phyloP scores from a whole-genome alignment of 1,139 yeast species.

The Geotrichum phurueaensis region DNA sequence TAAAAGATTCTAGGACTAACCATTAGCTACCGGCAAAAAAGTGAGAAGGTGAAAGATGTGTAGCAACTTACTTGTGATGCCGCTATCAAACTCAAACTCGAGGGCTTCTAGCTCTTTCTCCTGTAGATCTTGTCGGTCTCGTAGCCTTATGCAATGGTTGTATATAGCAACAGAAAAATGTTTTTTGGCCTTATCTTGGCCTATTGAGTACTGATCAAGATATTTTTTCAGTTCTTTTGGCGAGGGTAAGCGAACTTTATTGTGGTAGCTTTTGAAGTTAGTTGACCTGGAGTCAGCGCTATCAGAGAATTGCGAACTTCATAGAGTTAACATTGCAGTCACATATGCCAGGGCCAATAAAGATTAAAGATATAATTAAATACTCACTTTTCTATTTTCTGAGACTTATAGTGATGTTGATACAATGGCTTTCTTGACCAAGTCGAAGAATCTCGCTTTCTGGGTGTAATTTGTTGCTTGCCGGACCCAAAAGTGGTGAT shows the following conservation, averaged over 20 bases:
- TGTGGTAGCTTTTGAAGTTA: not conserved
- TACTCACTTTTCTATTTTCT: not conserved
- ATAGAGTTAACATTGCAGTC: not conserved
- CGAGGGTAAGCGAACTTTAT: conserved; percentile 34
- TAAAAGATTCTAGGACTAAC: conserved; percentile 1
- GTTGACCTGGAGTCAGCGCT: not conserved
- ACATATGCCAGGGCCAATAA: not conserved
- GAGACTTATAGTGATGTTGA: not conserved
- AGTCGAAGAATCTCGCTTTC: conserved; percentile 5
- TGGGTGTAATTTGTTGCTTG: conserved; percentile 3
- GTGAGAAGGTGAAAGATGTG: not conserved
- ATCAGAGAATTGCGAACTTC: not conserved
- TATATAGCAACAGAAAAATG: conserved; percentile 53
- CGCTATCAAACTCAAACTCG: conserved; percentile 1
- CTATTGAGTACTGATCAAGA: conserved; percentile 46
- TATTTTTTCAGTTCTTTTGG: conserved; percentile 42
- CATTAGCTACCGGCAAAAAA: not conserved
- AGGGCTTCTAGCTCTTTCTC: conserved; percentile 19
- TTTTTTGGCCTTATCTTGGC: conserved; percentile 48
- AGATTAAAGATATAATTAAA: no score
- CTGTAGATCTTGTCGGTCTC: conserved; percentile 8
- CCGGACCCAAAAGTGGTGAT: not conserved
- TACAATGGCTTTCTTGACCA: not conserved
- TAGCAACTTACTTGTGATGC: not conserved
- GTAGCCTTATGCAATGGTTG: conserved; percentile 44